Evolutionary conservation across 2,329 filamentous ascomycete genomes (phyloP).

Genomic region (Xylariaceae sp.): DNA sequence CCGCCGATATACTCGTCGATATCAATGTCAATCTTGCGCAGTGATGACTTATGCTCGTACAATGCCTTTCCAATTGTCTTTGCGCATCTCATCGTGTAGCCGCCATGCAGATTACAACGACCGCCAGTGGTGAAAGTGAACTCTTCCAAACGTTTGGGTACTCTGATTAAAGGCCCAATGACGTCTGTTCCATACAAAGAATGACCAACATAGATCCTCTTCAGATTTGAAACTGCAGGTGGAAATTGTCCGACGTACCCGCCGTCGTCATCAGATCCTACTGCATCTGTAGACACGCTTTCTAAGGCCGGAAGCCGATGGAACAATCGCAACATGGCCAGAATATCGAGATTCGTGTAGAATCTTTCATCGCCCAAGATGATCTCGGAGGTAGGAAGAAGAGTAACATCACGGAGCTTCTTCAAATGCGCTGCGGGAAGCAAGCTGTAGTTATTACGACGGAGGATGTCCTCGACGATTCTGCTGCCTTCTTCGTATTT

Average conservation of each 20-base stretch:
- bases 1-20: constrained; percentile 4
- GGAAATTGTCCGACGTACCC: background rate
- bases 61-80: constrained; percentile 8
- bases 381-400: background rate
- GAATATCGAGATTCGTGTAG: constrained; percentile 8
- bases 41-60: constrained; percentile 6
- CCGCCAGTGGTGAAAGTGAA: constrained; percentile 14
- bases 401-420: constrained; percentile 12
- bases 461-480: constrained; percentile 2
- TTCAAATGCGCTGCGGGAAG: constrained; percentile 6
- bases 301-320: constrained; percentile 17
- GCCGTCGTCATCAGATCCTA: background rate
- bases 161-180: constrained; percentile 4
- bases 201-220: constrained; percentile 5
- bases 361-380: background rate
- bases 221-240: constrained; percentile 13
- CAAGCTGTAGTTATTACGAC: constrained; percentile 18
- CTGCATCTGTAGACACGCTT: constrained; percentile 9
- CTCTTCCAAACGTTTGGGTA: constrained; percentile 10
- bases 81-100: background rate
- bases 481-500: constrained; percentile 11
- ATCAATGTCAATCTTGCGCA: constrained; percentile 17
- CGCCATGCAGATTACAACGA: background rate
- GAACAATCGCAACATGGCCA: constrained; percentile 14
- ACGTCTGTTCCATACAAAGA: background rate